A percentile compares a stretch with the other conserved stretches of the same genome.
Evolutionary conservation across 192 early-diverging fungal species (phyloP).

Genomic region (Bifiguratus adelaidae): DNA sequence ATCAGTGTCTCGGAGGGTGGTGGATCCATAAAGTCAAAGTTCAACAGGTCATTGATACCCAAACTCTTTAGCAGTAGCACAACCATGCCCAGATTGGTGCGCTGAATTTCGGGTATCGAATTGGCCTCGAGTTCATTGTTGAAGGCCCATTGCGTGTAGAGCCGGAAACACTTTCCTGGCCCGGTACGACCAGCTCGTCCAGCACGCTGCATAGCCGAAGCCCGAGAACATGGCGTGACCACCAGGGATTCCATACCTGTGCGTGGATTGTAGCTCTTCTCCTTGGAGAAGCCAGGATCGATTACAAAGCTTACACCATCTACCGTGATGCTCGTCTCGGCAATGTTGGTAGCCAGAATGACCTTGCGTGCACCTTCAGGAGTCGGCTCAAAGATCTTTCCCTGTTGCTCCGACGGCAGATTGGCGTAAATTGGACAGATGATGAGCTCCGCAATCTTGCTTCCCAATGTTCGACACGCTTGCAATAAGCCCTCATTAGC

Average conservation of each 20-base stretch:
- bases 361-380: conserved; percentile 87
- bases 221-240: conserved; percentile 90
- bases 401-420: conserved; percentile 92
- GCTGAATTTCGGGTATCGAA: conserved; percentile 92
- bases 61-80: conserved; percentile 91
- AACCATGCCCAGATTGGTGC: conserved; percentile 85
- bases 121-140: conserved; percentile 91
- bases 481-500: conserved; percentile 73
- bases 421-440: conserved; percentile 96
- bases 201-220: conserved; percentile 87
- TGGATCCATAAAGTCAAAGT: conserved; percentile 99
- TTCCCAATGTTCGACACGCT: conserved; percentile 72
- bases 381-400: conserved; percentile 94
- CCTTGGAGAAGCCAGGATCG: conserved; percentile 97
- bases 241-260: conserved; percentile 95
- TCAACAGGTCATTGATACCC: conserved; percentile 92
- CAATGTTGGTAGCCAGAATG: conserved; percentile 97
- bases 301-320: conserved; percentile 97
- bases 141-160: conserved; percentile 90
- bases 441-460: conserved; percentile 80
- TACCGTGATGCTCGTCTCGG: conserved; percentile 96
- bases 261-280: conserved; percentile 89
- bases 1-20: conserved; percentile 89
- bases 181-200: conserved; percentile 95
- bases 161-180: conserved; percentile 93